Conservation (phyloP, 495 filamentous ascomycete species). For the Xylaria intraflava region DNA sequence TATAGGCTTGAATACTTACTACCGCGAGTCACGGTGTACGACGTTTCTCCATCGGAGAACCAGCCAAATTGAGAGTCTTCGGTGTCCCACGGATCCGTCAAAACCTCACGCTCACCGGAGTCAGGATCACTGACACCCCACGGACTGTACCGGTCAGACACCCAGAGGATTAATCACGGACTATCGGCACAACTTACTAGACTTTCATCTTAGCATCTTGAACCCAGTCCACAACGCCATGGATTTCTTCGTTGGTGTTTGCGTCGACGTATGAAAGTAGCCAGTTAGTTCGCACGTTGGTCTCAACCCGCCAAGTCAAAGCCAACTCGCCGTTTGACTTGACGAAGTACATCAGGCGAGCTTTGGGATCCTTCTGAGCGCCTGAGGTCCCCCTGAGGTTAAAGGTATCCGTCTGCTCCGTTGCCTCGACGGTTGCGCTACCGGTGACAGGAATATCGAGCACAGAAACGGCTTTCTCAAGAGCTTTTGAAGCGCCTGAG, state of each 20-base stretch:
- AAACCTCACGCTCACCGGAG: slow-evolving; percentile 27
- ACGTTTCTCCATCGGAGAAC: slow-evolving; percentile 31
- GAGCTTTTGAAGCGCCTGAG: slow-evolving; percentile 29
- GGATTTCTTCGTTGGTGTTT: slow-evolving; percentile 29
- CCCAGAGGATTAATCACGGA: background rate
- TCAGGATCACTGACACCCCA: slow-evolving; percentile 45
- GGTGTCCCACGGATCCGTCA: slow-evolving; percentile 33
- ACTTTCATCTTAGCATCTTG: slow-evolving; percentile 43
- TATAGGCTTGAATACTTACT: slow-evolving; percentile 21
- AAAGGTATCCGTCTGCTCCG: slow-evolving; percentile 26
- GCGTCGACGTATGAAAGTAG: slow-evolving; percentile 46
- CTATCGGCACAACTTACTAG: slow-evolving; percentile 20
- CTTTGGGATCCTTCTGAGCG: slow-evolving; percentile 36
- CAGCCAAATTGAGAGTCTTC: slow-evolving; percentile 38
- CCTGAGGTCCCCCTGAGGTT: slow-evolving; percentile 34
- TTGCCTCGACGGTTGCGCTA: slow-evolving; percentile 29
- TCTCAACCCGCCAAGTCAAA: slow-evolving; percentile 45
- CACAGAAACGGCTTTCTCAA: slow-evolving; percentile 25
- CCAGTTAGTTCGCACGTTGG: slow-evolving; percentile 44
- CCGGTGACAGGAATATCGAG: slow-evolving; percentile 31
- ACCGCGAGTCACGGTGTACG: slow-evolving; percentile 38
- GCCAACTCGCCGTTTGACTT: slow-evolving; percentile 34
- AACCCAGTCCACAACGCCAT: slow-evolving; percentile 42
- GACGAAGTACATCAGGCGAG: slow-evolving; percentile 40
- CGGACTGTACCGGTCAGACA: slow-evolving; percentile 23